Base-by-base conservation (phyloP, 2,329 filamentous ascomycete genomes). In the Trichophyton mentagrophytes region DNA sequence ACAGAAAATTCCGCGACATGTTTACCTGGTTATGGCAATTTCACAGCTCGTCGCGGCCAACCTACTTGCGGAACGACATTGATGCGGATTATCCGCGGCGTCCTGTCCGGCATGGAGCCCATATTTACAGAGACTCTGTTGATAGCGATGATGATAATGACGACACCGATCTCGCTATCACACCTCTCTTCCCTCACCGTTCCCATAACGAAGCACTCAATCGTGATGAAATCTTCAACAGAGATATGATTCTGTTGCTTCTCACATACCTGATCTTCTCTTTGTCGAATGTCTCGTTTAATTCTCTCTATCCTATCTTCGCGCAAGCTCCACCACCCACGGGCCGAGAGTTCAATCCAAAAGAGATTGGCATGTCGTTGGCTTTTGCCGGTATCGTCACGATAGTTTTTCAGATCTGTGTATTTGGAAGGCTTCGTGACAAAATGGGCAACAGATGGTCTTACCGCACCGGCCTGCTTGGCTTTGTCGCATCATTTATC, bases 241-340 rank as follows among this genome's bases (percentile, higher is more conserved):
- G 85, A 61, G 90, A 93, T 62, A 96, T 90, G 0, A 72, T 96
- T 11, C 77, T 95, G 2, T 81, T 99, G 0, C 81, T 99, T 4
- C 72, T 83, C 59, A 95, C 91, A 0, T 97, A 96, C 69, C 82
- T 96, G 49, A 86, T 97, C 57, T 99, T 97, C 70, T 91, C 96
- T 69, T 80, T 99, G 3, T 86, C 88, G 63, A 97, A 97, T 72
- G 90, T 96, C 65, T 90, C 90, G 2, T 99, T 91, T 80, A 96
- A 96, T 74, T 92, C 89, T 17, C 78, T 99, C 0, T 99, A 95
- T 68, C 93, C 93, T 0, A 92, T 97, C 60, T 99, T 97, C 67
- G 89, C 87, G 0, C 85, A 91, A 60, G 85, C 87, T 0, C 73
- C 81, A 0, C 79, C 85, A 0, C 93, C 93, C 0, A 86, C 85